Base-by-base conservation (phyloP, 2,329 filamentous ascomycete species). In the Colletotrichum plurivorum region DNA sequence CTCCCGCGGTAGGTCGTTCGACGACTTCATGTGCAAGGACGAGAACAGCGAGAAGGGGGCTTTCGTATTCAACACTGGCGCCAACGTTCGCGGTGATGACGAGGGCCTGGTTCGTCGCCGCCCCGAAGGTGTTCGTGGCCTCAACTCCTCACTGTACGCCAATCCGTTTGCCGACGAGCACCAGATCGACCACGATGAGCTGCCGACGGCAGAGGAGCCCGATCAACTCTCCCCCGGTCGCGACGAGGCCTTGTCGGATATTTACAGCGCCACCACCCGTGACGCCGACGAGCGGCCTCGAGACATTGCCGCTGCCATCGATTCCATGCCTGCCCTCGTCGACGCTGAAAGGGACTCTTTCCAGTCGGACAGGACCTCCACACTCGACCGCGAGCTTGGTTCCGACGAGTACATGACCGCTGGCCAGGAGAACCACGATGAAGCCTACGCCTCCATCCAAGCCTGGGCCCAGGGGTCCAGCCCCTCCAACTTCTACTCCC, bases 81-180 rank as follows among this genome's bases (percentile, higher is more conserved):
- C 86, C 12, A 82, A 89, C 60, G 71, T 80, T 9, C 78, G 77
- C 41, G 73, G 76, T 27, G 75, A 79, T 36, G 78, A 82, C 22
- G 80, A 84, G 13, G 84, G 85, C 8, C 78, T 88, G 39, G 73
- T 85, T 58, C 85, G 88, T 62, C 84, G 86, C 58, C 84, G 84
- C 20, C 78, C 76, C 36, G 83, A 84, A 8, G 84, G 82, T 25
- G 78, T 83, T 13, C 83, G 84, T 51, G 85, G 84, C 3, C 77
- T 88, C 49, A 78, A 82, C 71, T 74, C 82, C 0, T 81, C 86
- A 2, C 69, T 84, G 18, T 88, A 88, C 72, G 81, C 86, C 65
- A 89, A 91, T 76, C 89, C 89, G 2, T 91, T 91, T 70, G 82
- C 84, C 49, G 87, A 89, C 72, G 87, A 89, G 75, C 78, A 88